Evolutionary conservation across 2,329 filamentous ascomycete species (phyloP).

Genomic region (Aspergillus tamarii): DNA sequence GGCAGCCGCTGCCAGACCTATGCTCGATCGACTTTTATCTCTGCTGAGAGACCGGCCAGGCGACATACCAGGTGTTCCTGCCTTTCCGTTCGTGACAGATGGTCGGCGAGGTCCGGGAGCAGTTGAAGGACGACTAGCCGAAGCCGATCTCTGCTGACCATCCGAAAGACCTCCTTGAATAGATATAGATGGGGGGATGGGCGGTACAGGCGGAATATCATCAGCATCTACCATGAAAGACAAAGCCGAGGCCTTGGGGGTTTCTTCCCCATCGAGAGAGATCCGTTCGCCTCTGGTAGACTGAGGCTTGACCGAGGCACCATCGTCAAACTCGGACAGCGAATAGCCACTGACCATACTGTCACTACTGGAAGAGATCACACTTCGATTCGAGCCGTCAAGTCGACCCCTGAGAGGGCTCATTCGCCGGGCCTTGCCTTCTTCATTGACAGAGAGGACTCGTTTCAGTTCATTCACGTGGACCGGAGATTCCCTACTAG

Average conservation of each 20-base stretch:
- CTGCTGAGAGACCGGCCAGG: slow-evolving; percentile 34
- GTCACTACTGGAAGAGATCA: slow-evolving; percentile 46
- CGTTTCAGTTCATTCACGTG: slow-evolving; percentile 53
- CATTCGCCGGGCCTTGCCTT: slow-evolving; percentile 38
- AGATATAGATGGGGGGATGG: slow-evolving; percentile 45
- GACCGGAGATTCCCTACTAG: slow-evolving; percentile 49
- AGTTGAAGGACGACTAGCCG: slow-evolving; percentile 36
- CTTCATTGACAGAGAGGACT: slow-evolving; percentile 48
- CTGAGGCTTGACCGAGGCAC: slow-evolving; percentile 32
- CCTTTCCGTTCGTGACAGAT: slow-evolving; percentile 27
- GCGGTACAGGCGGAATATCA: slow-evolving; percentile 51
- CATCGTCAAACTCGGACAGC: slow-evolving; percentile 39
- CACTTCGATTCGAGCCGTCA: slow-evolving; percentile 36
- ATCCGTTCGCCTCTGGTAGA: slow-evolving; percentile 27
- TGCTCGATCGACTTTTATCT: slow-evolving; percentile 40
- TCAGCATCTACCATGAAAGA: slow-evolving; percentile 27
- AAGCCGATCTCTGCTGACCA: slow-evolving; percentile 39
- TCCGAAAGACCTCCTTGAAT: slow-evolving; percentile 48
- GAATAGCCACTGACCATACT: slow-evolving; percentile 50
- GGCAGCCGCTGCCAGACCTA: slow-evolving; percentile 28
- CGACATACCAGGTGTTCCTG: slow-evolving; percentile 17
- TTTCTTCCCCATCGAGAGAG: slow-evolving; percentile 32
- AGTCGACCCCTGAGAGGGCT: slow-evolving; percentile 48
- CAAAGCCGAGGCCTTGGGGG: slow-evolving; percentile 33
- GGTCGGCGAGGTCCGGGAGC: slow-evolving; percentile 31